These are phyloP conservation scores for Pythium monospermum DNA, from an alignment of 352 stramenopile species.

Conservation along the genomic window DNA sequence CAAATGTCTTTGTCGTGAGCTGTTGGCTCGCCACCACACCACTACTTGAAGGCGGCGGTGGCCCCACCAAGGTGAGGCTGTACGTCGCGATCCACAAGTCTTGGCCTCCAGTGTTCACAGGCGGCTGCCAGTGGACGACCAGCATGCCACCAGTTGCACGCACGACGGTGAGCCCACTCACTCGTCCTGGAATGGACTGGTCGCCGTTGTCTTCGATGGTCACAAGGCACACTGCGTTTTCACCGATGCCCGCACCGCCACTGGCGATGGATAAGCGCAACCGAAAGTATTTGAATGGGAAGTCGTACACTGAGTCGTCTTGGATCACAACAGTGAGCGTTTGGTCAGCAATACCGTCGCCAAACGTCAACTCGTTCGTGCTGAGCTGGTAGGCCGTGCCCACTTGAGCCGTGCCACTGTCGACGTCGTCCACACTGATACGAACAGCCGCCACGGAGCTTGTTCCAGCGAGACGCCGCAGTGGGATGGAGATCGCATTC, in stretches of 20 bases:
- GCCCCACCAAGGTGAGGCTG: constrained; percentile 7
- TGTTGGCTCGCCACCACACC: constrained; percentile 20
- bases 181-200: constrained; percentile 29
- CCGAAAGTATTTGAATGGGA: constrained; percentile 40
- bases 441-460: constrained; percentile 29
- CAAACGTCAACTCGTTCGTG: constrained; percentile 28
- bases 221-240: constrained; percentile 23
- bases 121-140: constrained; percentile 30
- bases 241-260: constrained; percentile 29
- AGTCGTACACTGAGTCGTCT: constrained; percentile 45
- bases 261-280: constrained; percentile 24
- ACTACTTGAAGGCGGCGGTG: background rate
- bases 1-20: constrained; percentile 1
- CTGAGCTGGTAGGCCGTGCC: constrained; percentile 29
- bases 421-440: constrained; percentile 13
- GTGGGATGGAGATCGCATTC: constrained; percentile 18
- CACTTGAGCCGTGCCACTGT: constrained; percentile 15
- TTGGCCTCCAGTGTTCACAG: constrained; percentile 38
- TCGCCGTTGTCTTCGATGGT: constrained; percentile 50
- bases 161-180: constrained; percentile 13
- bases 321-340: constrained; percentile 28
- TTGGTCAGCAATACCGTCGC: constrained; percentile 24
- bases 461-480: constrained; percentile 28
- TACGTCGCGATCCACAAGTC: constrained; percentile 39
- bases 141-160: constrained; percentile 47